Base-by-base conservation (phyloP, 495 filamentous ascomycete species). In the Penicillium canescens region DNA sequence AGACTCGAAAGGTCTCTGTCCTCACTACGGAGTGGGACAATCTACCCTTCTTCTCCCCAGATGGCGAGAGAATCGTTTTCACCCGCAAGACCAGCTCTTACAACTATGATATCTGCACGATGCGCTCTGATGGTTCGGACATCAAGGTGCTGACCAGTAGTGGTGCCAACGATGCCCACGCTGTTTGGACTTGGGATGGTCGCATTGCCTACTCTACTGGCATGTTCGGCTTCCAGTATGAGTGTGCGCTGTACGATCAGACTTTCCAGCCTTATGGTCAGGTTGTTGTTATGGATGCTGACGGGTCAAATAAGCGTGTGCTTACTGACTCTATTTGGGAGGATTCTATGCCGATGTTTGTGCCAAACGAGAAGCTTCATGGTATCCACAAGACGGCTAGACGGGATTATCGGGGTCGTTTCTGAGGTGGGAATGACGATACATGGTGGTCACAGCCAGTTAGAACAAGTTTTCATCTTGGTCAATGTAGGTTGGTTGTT, bases 111-210 rank as follows among this genome's bases (percentile, higher is more conserved):
- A 54, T 76, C 7, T 69, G 58, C 52, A 76, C 71, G 7, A 70
- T 76, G 33, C 49, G 54, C 2, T 63, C 69, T 1, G 68, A 78
- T 52, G 72, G 73, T 0, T 67, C 60, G 0, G 68, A 71, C 34
- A 51, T 75, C 23, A 56, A 41, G 7, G 46, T 63, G 4, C 43
- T 75, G n/a, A 74, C 73, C 1, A 59, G 44, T 24, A 68, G 65
- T 46, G 56, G 56, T 7, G 66, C 70, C 16, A 74, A 76, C 45
- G 73, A 76, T 60, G 73, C 72, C 0, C 72, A 74, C 55, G 72
- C 73, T 9, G 68, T 73, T 0, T 78, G 75, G 74, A 59, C 61
- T 8, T 49, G 59, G 8, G 70, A 73, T 46, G 66, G 70, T 10
- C 68, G 66, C 41, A 73, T 73, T 14, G 38, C 67, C 47, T 73